phyloP scores from a whole-genome alignment of 805 yeast species.

The Sungouiella blattae region DNA sequence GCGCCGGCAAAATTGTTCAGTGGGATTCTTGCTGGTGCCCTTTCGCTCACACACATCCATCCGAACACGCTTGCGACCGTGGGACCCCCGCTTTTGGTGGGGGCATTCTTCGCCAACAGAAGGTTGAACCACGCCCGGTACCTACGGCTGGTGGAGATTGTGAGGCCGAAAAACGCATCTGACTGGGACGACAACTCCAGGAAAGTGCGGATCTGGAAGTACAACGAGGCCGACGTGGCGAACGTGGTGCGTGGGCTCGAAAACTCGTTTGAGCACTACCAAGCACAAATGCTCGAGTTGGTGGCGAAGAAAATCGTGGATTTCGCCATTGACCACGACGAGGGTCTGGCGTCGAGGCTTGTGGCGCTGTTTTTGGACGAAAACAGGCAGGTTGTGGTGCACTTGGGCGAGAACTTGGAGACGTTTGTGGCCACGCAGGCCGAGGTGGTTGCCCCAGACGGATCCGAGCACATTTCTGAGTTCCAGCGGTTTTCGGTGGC shows the following conservation, averaged over 20 bases:
- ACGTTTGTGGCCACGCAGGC: conserved; percentile 19
- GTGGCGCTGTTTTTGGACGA: conserved; percentile 23
- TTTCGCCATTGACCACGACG: conserved; percentile 14
- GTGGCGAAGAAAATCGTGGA: conserved; percentile 26
- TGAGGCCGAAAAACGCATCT: conserved; percentile 7
- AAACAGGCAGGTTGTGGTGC: conserved; percentile 31
- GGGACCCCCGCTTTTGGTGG: conserved; percentile 34
- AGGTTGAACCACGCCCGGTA: conserved; percentile 11
- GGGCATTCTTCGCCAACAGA: conserved; percentile 21
- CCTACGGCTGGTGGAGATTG: conserved; percentile 13
- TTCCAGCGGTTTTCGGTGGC: conserved; percentile 37
- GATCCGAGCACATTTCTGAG: conserved; percentile 2
- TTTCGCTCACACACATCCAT: conserved; percentile 30
- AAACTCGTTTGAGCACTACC: conserved; percentile 35
- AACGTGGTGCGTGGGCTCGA: conserved; percentile 35
- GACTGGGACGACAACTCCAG: conserved; percentile 5
- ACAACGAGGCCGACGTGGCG: conserved; percentile 30
- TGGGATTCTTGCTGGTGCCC: conserved; percentile 22
- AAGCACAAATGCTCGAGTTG: conserved; percentile 22
- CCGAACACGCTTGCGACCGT: conserved; percentile 33
- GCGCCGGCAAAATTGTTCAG: conserved; percentile 26
- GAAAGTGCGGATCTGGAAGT: conserved; percentile 19
- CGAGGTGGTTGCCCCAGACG: conserved; percentile 9
- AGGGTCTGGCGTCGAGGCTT: conserved; percentile 1
- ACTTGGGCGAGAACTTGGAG: conserved; percentile 14